Evolutionary conservation across 768 basidiomycete genomes (phyloP).

Genomic region (Lepiota venenata): DNA sequence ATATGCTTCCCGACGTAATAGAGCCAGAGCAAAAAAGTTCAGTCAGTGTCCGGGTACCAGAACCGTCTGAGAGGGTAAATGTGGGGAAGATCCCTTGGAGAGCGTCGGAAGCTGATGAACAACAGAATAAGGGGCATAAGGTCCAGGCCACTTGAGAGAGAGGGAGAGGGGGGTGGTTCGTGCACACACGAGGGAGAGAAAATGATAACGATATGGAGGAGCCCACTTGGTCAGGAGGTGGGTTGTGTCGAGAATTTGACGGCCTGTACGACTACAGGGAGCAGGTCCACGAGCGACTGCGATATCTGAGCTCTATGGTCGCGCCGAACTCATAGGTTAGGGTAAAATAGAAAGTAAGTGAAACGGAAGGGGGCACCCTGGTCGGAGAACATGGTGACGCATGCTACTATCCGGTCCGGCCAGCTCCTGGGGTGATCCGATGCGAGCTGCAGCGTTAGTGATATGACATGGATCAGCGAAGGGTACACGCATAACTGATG

Average conservation of each 20-base stretch:
- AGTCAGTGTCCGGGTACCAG: conserved; percentile 68
- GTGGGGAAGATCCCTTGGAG: conserved; percentile 76
- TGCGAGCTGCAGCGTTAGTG: conserved; percentile 69
- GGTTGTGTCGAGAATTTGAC: conserved; percentile 54
- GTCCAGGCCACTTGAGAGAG: conserved; percentile 49
- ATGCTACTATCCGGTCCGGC: conserved; percentile 75
- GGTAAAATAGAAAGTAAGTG: not conserved
- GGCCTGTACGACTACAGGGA: conserved; percentile 68
- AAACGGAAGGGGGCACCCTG: conserved; percentile 43
- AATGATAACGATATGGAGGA: not conserved
- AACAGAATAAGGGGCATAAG: conserved; percentile 64
- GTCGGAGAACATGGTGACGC: conserved; percentile 57
- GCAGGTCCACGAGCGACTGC: conserved; percentile 62
- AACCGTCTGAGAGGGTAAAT: conserved; percentile 69
- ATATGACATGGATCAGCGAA: conserved; percentile 28
- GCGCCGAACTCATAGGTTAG: not conserved
- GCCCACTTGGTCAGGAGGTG: conserved; percentile 51
- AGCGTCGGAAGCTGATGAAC: conserved; percentile 68
- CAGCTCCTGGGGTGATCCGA: conserved; percentile 56
- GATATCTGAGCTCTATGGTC: conserved; percentile 54
- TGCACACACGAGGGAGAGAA: not conserved
- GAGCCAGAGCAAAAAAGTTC: conserved; percentile 87
- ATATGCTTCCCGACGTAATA: conserved; percentile 51
- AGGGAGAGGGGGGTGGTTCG: not conserved
- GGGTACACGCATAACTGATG: conserved; percentile 11